These are phyloP conservation scores for Scheffersomyces coipomensis DNA, from an alignment of 805 yeast species.

Conservation along the genomic window DNA sequence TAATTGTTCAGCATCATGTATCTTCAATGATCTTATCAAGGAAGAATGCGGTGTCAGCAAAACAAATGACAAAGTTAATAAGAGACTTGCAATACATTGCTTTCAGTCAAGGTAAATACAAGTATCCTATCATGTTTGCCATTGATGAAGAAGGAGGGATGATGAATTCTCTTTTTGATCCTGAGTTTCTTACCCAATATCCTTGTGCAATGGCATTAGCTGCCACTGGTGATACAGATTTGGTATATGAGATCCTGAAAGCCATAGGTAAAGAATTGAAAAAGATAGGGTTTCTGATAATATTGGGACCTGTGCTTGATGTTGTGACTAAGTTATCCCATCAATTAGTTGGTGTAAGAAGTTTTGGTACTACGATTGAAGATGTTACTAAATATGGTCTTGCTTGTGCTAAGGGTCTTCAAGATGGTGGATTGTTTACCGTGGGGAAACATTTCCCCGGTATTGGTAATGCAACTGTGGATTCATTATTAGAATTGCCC, in stretches of 20 bases:
- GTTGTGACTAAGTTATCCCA: conserved; percentile 55
- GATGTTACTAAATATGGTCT: conserved; percentile 55
- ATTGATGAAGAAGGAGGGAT: conserved; percentile 66
- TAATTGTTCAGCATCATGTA: conserved; percentile 50
- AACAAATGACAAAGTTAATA: conserved; percentile 49
- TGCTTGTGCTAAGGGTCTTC: conserved; percentile 52
- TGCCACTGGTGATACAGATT: conserved; percentile 48
- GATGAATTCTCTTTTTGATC: conserved; percentile 58
- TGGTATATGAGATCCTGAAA: conserved; percentile 50
- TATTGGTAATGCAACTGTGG: conserved; percentile 59
- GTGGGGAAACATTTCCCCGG: conserved; percentile 71
- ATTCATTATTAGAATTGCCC: conserved; percentile 55
- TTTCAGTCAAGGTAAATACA: conserved; percentile 42
- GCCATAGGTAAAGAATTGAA: conserved; percentile 55
- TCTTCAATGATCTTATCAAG: conserved; percentile 52
- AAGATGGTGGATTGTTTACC: conserved; percentile 51
- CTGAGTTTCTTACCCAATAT: conserved; percentile 50
- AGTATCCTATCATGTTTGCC: conserved; percentile 54
- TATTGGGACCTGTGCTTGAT: conserved; percentile 63
- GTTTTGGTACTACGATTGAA: conserved; percentile 60
- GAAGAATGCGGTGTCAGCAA: conserved; percentile 49
- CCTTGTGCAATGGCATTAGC: conserved; percentile 68
- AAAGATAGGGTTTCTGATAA: conserved; percentile 54
- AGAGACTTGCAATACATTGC: conserved; percentile 56
- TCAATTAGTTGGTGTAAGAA: conserved; percentile 57